Conservation (phyloP, 2,329 filamentous ascomycete genomes). For the Colletotrichum paranaense region DNA sequence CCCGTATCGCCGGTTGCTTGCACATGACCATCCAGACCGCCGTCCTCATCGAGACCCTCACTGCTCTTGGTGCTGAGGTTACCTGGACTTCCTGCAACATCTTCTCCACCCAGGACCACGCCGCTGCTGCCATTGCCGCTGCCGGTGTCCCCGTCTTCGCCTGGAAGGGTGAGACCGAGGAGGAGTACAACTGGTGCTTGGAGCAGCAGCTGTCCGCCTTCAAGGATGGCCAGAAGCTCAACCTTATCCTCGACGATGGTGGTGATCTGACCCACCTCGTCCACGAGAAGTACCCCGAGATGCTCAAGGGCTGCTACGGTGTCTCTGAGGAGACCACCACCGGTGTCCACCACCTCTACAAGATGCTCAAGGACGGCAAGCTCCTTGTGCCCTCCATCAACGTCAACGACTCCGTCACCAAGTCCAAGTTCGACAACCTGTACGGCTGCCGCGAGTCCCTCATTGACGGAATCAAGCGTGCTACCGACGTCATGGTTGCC, state of each 20-base stretch:
- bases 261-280: constrained; percentile 96
- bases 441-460: constrained; percentile 99
- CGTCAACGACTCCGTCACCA: constrained; percentile 99
- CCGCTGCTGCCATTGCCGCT: constrained; percentile 95
- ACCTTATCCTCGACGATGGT: constrained; percentile 99
- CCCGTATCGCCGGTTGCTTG: constrained; percentile 96
- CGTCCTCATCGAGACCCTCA: constrained; percentile 98
- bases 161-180: constrained; percentile 93
- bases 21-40: constrained; percentile 99
- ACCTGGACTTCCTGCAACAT: constrained; percentile 99
- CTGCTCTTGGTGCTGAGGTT: constrained; percentile 93
- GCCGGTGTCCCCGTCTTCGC: constrained; percentile 87
- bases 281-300: constrained; percentile 98
- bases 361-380: constrained; percentile 91
- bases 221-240: constrained; percentile 96
- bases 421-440: constrained; percentile 99
- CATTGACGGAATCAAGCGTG: constrained; percentile 99
- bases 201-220: constrained; percentile 98
- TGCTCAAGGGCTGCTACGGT: constrained; percentile 98
- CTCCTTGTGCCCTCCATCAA: constrained; percentile 97
- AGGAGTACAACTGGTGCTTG: constrained; percentile 99
- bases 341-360: constrained; percentile 99
- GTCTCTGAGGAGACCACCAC: constrained; percentile 99
- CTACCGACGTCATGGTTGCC: constrained; percentile 99
- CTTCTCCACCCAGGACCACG: constrained; percentile 99